phyloP scores from a whole-genome alignment of 2,329 filamentous ascomycete species.

The Penicillium digitatum region DNA sequence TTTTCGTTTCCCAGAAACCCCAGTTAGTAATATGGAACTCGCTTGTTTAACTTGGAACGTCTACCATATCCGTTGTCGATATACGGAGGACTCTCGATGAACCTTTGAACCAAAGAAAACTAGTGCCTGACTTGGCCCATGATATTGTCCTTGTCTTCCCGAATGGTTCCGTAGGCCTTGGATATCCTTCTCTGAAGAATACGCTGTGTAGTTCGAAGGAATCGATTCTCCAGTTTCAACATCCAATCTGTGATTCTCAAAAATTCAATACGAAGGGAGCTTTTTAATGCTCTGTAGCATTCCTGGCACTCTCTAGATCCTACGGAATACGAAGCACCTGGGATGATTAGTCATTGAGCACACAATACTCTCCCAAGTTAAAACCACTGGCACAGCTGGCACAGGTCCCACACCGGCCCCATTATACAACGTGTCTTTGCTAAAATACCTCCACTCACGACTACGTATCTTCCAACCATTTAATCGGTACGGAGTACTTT shows the following conservation, averaged over 20 bases:
- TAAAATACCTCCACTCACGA: slow-evolving; percentile 9
- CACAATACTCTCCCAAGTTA: background rate
- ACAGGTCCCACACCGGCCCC: slow-evolving; percentile 15
- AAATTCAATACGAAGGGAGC: background rate
- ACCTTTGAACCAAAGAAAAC: background rate
- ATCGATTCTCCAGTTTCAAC: background rate
- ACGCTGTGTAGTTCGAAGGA: background rate
- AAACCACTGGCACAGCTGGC: background rate
- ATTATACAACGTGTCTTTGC: slow-evolving; percentile 18
- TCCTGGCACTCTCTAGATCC: background rate
- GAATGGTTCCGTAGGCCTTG: slow-evolving; percentile 9
- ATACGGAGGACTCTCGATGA: background rate
- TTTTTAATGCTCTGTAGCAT: background rate
- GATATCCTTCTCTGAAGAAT: slow-evolving; percentile 3
- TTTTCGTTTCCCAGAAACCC: background rate
- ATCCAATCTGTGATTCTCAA: background rate
- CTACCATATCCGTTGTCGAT: background rate
- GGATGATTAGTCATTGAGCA: slow-evolving; percentile 2
- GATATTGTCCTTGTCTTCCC: background rate
- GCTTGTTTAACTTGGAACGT: background rate
- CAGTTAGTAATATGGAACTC: background rate
- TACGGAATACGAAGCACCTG: background rate
- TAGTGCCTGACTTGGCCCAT: slow-evolving; percentile 1
- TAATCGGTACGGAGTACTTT: background rate
- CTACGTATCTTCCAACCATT: background rate